phyloP scores from a whole-genome alignment of 805 yeast species.

The Cyberlindnera mycetangii region DNA sequence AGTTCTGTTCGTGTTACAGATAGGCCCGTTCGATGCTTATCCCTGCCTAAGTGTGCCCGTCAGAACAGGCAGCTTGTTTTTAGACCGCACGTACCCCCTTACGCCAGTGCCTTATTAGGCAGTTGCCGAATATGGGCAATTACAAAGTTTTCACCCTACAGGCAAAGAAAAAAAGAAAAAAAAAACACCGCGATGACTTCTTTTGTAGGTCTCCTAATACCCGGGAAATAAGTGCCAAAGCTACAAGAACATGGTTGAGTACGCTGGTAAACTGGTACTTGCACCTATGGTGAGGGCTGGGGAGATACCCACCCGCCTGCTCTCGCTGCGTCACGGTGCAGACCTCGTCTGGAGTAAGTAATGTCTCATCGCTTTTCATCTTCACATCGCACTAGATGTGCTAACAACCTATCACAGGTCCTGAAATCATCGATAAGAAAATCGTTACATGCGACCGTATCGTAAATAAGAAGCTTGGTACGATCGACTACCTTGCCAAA shows the following conservation, averaged over 20 bases:
- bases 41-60: background rate
- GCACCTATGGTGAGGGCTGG: constrained; percentile 99
- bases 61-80: background rate
- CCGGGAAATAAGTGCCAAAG: background rate
- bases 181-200: background rate
- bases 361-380: background rate
- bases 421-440: constrained; percentile 90
- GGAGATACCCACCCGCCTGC: constrained; percentile 83
- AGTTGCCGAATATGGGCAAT: background rate
- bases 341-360: constrained; percentile 85
- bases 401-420: constrained; percentile 34
- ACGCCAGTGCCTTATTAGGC: background rate
- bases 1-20: background rate
- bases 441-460: constrained; percentile 65
- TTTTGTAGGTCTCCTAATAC: background rate
- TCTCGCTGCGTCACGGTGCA: constrained; percentile 82
- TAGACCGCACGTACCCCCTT: background rate
- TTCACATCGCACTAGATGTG: background rate
- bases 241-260: constrained; percentile 49
- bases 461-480: constrained; percentile 51
- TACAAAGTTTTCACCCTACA: no score
- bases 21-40: background rate
- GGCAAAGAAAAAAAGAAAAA: no score
- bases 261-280: constrained; percentile 73
- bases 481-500: constrained; percentile 55